Base-by-base conservation (phyloP, 2,329 filamentous ascomycete genomes). In the Dothideomycetes sp. region DNA sequence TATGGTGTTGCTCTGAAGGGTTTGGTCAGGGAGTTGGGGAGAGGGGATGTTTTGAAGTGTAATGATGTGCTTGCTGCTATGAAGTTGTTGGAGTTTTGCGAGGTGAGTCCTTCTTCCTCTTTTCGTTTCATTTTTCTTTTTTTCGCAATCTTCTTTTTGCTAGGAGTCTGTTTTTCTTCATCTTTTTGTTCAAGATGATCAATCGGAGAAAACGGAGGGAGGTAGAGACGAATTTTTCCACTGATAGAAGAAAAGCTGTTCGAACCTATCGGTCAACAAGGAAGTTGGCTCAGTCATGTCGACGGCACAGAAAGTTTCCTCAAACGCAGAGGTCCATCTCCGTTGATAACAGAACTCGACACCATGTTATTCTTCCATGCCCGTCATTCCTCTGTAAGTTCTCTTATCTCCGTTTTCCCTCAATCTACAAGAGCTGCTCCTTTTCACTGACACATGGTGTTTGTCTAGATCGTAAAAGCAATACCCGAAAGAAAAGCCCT, bases 1-100 rank as follows among this genome's bases (percentile, higher is more conserved):
- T 58, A 58, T 29, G 48, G 50, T 20, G 44, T 43, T 24, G 49
- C 53, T 2, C 45, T 59, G 8, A 43, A 34, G 10, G 47, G 46
- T 5, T 45, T 56, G 5, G 40, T 46, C 2, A 34, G 45, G 31
- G 48, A 48, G 3, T 39, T 57, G 2, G 36, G 43, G n/a, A 44
- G 43, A 19, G 39, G 32, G 11, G 30, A 47, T 10, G 45, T 46
- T 12, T 33, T 51, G 12, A 33, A 41, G 7, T 51, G 53, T 10
- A 55, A 59, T 33, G 52, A 54, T 27, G 43, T 54, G 13, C 43
- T 59, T 8, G 55, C 54, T 8, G 53, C 56, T 5, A 52, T 52
- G 15, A 50, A 47, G 9, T 40, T 58, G 4, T 43, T 59, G 12
- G 53, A 49, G 8, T 47, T 46, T 5, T 59, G 56, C 36, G 55